Conservation (phyloP, 208 protist genomes). For the Borovskyia barvae region DNA sequence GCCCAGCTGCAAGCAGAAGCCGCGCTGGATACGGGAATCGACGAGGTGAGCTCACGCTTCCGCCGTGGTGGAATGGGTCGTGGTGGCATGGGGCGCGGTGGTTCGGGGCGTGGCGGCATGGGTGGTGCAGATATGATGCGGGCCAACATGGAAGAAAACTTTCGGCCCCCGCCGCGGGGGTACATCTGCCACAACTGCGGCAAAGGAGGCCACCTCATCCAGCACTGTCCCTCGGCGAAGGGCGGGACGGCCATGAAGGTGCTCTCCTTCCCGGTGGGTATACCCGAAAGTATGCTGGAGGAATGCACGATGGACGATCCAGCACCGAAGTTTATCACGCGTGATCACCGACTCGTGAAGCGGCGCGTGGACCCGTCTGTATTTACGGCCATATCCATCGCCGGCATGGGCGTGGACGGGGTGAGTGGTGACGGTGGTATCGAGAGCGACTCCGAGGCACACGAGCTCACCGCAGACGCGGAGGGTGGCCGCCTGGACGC, state of each 20-base stretch:
- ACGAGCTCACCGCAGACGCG: not conserved
- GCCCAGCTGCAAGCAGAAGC: conserved; percentile 73
- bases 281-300: conserved; percentile 84
- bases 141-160: conserved; percentile 45
- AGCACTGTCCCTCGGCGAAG: conserved; percentile 77
- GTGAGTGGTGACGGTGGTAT: not conserved
- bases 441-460: not conserved
- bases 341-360: conserved; percentile 78
- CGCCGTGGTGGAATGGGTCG: conserved; percentile 25
- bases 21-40: conserved; percentile 73
- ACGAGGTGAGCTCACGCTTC: conserved; percentile 43
- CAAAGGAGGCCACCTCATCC: conserved; percentile 79
- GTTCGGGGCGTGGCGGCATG: conserved; percentile 16
- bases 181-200: conserved; percentile 92
- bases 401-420: not conserved
- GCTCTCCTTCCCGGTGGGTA: conserved; percentile 77
- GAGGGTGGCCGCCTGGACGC: not conserved
- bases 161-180: conserved; percentile 59
- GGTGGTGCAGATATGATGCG: conserved; percentile 21
- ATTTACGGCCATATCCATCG: conserved; percentile 43
- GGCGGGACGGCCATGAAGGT: conserved; percentile 50
- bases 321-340: conserved; percentile 85
- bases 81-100: conserved; percentile 3
- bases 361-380: conserved; percentile 59
- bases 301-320: conserved; percentile 89